Conservation (phyloP, 2,329 filamentous ascomycete genomes). For the Fusarium nelsonii region DNA sequence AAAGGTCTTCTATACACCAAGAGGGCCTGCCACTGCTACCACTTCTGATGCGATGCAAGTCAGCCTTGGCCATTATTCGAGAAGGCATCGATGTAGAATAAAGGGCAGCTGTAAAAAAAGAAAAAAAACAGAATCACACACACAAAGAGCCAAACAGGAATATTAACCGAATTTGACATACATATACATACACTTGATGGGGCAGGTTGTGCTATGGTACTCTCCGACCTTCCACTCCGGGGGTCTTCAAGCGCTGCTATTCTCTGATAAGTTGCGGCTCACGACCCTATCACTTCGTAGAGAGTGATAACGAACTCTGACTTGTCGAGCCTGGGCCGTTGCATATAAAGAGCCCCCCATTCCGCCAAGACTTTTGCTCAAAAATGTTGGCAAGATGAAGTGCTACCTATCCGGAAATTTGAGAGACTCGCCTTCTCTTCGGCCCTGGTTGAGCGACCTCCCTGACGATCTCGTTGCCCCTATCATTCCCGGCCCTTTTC, state of each 20-base stretch:
- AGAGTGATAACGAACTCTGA: constrained; percentile 13
- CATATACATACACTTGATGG: not conserved
- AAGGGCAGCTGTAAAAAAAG: not conserved
- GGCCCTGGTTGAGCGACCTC: not conserved
- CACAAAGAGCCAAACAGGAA: constrained; percentile 2
- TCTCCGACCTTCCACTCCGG: constrained; percentile 25
- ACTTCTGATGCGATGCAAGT: constrained; percentile 1
- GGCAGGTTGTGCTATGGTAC: constrained; percentile 8
- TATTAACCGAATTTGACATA: constrained; percentile 6
- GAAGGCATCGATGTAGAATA: constrained; percentile 10
- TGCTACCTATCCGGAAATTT: constrained; percentile 8
- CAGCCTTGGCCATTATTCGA: not conserved
- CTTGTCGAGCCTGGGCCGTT: constrained; percentile 11
- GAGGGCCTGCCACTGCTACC: not conserved
- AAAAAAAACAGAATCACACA: not conserved
- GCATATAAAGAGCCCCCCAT: constrained; percentile 23
- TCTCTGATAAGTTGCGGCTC: not conserved
- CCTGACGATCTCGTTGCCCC: constrained; percentile 21
- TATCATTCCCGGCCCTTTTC: not conserved
- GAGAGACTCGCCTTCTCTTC: constrained; percentile 13
- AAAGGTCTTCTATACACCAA: not conserved
- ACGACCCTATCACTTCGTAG: constrained; percentile 28
- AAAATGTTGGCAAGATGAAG: constrained; percentile 22
- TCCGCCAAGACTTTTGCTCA: constrained; percentile 31
- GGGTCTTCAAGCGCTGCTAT: constrained; percentile 4